Conservation (phyloP, 768 basidiomycete genomes). For the Kwoniella dendrophila region DNA sequence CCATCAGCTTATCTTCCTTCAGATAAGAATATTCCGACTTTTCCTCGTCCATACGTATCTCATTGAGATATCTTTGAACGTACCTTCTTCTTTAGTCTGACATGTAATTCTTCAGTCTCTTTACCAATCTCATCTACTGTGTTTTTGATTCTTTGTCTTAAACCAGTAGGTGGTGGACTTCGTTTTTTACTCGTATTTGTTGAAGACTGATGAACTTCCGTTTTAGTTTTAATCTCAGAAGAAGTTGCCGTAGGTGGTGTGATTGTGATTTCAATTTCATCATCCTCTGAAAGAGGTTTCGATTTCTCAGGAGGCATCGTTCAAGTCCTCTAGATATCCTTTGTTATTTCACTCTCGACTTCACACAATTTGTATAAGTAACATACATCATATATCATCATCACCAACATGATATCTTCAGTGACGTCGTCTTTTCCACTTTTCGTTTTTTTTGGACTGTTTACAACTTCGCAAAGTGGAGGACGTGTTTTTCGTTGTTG, state of each 20-base stretch:
- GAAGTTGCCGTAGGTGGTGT: neutral
- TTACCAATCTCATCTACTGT: conserved; percentile 25
- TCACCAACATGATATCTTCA: too few relatives aligned
- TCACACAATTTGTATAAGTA: too few relatives aligned
- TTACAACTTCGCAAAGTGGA: too few relatives aligned
- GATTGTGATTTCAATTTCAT: conserved; percentile 1
- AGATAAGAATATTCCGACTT: neutral
- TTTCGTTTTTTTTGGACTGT: too few relatives aligned
- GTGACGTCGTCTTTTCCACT: too few relatives aligned
- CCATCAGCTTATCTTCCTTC: neutral
- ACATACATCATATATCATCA: too few relatives aligned
- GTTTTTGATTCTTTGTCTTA: conserved; percentile 27
- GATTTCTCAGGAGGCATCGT: too few relatives aligned
- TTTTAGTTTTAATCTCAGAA: neutral
- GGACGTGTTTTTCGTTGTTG: too few relatives aligned
- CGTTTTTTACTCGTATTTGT: neutral
- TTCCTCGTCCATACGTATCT: neutral
- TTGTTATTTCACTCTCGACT: too few relatives aligned
- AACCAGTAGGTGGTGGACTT: conserved; percentile 7
- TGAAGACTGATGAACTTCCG: too few relatives aligned
- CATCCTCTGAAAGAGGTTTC: too few relatives aligned
- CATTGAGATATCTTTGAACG: neutral
- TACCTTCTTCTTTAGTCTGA: conserved; percentile 44
- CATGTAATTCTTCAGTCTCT: conserved; percentile 34
- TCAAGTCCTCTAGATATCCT: too few relatives aligned